Evolutionary conservation across 352 stramenopile species (phyloP), one percentile per base, ranked within the genome.

Genomic region (Blastocystis sp.): DNA sequence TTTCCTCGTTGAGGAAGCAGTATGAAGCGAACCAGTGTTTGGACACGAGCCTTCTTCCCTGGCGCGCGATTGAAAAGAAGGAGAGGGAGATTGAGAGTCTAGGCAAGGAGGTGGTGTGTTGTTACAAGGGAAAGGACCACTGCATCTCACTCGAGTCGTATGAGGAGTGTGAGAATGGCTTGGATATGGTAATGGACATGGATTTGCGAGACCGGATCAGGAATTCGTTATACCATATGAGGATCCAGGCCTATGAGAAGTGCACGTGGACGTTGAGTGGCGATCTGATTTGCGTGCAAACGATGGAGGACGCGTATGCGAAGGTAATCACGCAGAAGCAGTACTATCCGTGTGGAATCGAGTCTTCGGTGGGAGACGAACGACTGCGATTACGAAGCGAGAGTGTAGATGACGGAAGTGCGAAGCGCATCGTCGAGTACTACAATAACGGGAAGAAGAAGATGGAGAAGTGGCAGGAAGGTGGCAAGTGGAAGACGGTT

Each of bases 381-480:
- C 29, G 32, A 44, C 53, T n/a, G 56, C 29, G 48, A n/a, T 48
- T 24, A n/a, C 21, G 24, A 48, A 51, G 29, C 21, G 61, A 48
- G 36, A 7, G n/a, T 4, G 61, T 32, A 14, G 61, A 48, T 11
- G 21, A 51, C 14, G 21, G 38, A 29, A 81, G 32, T 24, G 69
- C n/a, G 69, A 61, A 18, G 48, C 69, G 24, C 21, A 46, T 32
- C 24, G 14, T 72, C 21, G 21, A 48, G n/a, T 81, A 81, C 29
- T 81, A 64, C 36, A 81, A 81, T 44, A 81, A 81, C 29, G 69
- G 69, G 63, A 57, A 21, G 51, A 64, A 65, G 46, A 81, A 46
- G 51, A 9, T 9, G 21, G 51, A 64, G 53, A 44, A 44, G n/a
- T 27, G 27, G 44, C 36, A 63, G 36, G 32, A 36, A n/a, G 27